phyloP scores from a whole-genome alignment of 306 rosid genomes.

The Malus asiatica region DNA sequence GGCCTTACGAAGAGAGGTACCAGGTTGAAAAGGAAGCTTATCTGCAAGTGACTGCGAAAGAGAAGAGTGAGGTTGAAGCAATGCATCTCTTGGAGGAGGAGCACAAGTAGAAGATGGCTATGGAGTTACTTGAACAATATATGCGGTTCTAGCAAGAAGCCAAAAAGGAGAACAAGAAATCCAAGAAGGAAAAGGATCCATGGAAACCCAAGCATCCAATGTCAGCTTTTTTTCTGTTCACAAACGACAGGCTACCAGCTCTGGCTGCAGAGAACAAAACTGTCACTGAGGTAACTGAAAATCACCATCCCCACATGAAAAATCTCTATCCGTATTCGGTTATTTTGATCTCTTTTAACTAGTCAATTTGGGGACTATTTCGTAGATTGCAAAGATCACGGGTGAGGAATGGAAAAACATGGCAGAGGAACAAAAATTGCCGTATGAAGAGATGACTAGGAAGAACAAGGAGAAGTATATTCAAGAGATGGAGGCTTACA shows the following conservation, averaged over 20 bases:
- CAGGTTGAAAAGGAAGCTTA: constrained; percentile 67
- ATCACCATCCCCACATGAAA: background rate
- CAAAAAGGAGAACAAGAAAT: constrained; percentile 55
- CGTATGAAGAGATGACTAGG: constrained; percentile 82
- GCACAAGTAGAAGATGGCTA: constrained; percentile 78
- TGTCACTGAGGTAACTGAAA: constrained; percentile 41
- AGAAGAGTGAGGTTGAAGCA: constrained; percentile 83
- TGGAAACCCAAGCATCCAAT: constrained; percentile 88
- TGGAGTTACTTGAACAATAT: constrained; percentile 88
- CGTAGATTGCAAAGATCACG: constrained; percentile 61
- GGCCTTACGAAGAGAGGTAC: constrained; percentile 80
- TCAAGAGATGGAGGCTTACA: constrained; percentile 70
- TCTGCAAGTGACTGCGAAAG: constrained; percentile 49
- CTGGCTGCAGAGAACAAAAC: constrained; percentile 53
- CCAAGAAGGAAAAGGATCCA: constrained; percentile 81
- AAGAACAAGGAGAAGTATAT: constrained; percentile 69
- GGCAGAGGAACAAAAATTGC: constrained; percentile 53
- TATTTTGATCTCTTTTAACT: background rate
- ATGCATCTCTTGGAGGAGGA: constrained; percentile 81
- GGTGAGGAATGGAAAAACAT: constrained; percentile 88
- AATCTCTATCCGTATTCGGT: background rate
- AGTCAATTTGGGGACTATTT: background rate
- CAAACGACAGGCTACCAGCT: constrained; percentile 65
- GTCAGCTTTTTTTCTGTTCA: constrained; percentile 64
- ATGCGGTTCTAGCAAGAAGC: constrained; percentile 74